Base-by-base conservation (phyloP, 2,329 filamentous ascomycete species). In the Alternaria solani region DNA sequence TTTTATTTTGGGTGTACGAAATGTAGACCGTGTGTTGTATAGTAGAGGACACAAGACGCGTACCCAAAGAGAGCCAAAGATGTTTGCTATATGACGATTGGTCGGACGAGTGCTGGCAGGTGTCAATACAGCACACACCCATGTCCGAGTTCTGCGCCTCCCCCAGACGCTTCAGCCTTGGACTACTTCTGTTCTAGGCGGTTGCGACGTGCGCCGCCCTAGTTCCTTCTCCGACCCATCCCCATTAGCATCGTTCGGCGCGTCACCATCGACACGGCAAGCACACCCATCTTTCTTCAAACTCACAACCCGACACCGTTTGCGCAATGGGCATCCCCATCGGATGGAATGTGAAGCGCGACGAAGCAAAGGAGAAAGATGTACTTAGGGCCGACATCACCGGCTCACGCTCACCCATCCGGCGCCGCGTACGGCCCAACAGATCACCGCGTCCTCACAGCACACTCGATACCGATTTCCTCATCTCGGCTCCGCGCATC, bases 331-430 rank as follows among this genome's bases (percentile, higher is more conserved):
- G 83, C 68, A 80, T 85, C 69, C 83, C 82, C 63, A 82, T 88
- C 63, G 68, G 68, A 56, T 72, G 68, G 68, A 71, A 71, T 56
- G 78, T 88, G 82, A 80, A 82, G 81, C 74, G 83, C 85, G 71
- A 84, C 48, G 77, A 81, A 60, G 79, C 81, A 57, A 67, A 63
- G 61, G 74, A 76, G 25, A 81, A 80, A 55, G 77, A 80, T 59
- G 74, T 80, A 54, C 72, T 80, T 63, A 87, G 87, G 73, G 75
- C 73, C 63, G 86, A 88, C 69, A 75, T 81, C 38, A 82, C 83
- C 58, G 85, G 85, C 47, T 73, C 80, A 56, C 85, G 87, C 71
- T 88, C 86, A 39, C 77, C 85, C 42, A 89, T 89, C 69, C 84
- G 87, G 61, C 84, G 87, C 59, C 81, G 83, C 65, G 66, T 67